phyloP scores from a whole-genome alignment of 129 eudicot genomes.

The Centella asiatica region DNA sequence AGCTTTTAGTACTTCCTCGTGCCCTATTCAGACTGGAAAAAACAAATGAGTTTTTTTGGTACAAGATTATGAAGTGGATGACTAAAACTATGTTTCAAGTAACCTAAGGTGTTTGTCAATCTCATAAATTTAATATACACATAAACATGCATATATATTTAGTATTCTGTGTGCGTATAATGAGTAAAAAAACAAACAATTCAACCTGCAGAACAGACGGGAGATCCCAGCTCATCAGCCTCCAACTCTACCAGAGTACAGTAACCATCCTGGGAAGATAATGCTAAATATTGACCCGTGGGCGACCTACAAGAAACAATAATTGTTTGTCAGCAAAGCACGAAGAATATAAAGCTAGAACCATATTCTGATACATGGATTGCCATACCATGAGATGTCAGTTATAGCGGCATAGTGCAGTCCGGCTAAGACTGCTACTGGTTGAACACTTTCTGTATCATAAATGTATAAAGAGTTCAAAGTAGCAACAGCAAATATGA shows the following conservation, averaged over 20 bases:
- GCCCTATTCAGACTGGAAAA: too few relatives aligned
- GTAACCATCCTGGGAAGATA: slow-evolving; percentile 95
- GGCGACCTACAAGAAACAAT: slow-evolving; percentile 55
- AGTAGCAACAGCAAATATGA: slow-evolving; percentile 86
- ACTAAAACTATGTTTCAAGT: too few relatives aligned
- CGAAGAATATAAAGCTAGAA: neutral
- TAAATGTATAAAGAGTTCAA: slow-evolving; percentile 80
- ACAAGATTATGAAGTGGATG: neutral
- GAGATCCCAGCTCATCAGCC: slow-evolving; percentile 67
- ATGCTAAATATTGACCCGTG: slow-evolving; percentile 56
- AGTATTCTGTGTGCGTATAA: too few relatives aligned
- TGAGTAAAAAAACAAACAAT: too few relatives aligned
- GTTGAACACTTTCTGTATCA: slow-evolving; percentile 76
- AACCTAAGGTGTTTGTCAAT: too few relatives aligned
- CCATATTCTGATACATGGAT: neutral
- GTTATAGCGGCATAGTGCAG: slow-evolving; percentile 98
- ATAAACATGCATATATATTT: too few relatives aligned
- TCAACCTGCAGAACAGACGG: slow-evolving; percentile 56
- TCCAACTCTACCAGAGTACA: slow-evolving; percentile 85
- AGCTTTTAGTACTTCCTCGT: too few relatives aligned
- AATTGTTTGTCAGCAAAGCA: neutral
- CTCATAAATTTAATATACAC: too few relatives aligned
- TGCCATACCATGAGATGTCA: slow-evolving; percentile 80
- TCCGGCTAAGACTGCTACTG: slow-evolving; percentile 85
- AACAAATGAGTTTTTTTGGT: too few relatives aligned